Percentiles rank a stretch among this genome's conserved stretches.
phyloP scores from a whole-genome alignment of 2,329 filamentous ascomycete species.

The Cytospora chrysosperma region DNA sequence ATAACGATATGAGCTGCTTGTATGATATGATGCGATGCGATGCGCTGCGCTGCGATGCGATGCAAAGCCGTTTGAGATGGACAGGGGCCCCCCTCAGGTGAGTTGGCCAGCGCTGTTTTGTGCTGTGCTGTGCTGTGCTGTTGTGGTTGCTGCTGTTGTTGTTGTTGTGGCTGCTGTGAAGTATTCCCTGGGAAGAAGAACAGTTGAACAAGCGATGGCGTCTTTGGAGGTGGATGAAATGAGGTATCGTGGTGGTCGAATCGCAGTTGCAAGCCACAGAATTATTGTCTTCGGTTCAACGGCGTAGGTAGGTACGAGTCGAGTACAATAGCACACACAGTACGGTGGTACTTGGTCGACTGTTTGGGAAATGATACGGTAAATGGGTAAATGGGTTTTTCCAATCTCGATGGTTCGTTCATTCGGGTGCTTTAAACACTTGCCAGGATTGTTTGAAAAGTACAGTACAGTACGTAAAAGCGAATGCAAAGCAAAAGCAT shows the following conservation, averaged over 20 bases:
- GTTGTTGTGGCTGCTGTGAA: background rate
- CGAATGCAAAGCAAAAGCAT: background rate
- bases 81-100: background rate
- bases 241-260: background rate
- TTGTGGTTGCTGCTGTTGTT: background rate
- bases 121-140: background rate
- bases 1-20: background rate
- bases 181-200: background rate
- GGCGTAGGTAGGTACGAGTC: background rate
- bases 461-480: background rate
- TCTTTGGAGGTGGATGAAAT: background rate
- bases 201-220: background rate
- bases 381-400: no score
- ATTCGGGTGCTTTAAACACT: background rate
- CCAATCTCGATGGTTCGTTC: background rate
- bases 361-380: background rate
- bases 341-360: background rate
- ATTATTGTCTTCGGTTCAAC: background rate
- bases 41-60: background rate
- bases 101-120: background rate
- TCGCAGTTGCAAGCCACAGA: background rate
- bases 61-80: background rate
- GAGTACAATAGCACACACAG: background rate
- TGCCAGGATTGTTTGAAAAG: background rate
- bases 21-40: background rate